These are phyloP conservation scores for Sclerotinia sclerotiorum DNA, from an alignment of 2,329 filamentous ascomycete species.

Conservation along the genomic window DNA sequence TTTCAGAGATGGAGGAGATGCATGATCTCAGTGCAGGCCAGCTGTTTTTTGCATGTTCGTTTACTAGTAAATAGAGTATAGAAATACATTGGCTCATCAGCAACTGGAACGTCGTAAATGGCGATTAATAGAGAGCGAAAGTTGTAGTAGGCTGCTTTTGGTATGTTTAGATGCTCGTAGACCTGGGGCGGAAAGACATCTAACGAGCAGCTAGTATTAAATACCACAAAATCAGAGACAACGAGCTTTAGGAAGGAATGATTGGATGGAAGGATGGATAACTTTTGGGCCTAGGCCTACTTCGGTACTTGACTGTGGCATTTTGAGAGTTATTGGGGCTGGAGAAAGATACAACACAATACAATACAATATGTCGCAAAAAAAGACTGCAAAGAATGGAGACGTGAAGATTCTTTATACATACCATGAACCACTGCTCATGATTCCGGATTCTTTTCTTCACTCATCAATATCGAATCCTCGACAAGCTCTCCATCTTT, in stretches of 20 bases:
- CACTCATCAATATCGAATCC: background rate
- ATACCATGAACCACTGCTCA: slow-evolving; percentile 2
- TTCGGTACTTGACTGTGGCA: slow-evolving; percentile 2
- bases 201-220: background rate
- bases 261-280: background rate
- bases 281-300: background rate
- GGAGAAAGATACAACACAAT: background rate
- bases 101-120: background rate
- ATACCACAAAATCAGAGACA: background rate
- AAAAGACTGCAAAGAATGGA: background rate
- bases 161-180: background rate
- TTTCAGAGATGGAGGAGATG: background rate
- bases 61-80: background rate
- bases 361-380: background rate
- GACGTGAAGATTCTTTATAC: slow-evolving; percentile 7
- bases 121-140: background rate
- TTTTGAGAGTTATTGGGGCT: background rate
- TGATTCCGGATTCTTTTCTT: background rate
- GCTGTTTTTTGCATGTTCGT: background rate
- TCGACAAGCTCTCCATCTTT: background rate
- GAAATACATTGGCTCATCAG: background rate
- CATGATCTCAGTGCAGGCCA: background rate
- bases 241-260: background rate
- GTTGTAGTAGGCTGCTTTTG: background rate
- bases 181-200: background rate